Conservation (phyloP, 75 land plant species). For the Sequoia sempervirens region DNA sequence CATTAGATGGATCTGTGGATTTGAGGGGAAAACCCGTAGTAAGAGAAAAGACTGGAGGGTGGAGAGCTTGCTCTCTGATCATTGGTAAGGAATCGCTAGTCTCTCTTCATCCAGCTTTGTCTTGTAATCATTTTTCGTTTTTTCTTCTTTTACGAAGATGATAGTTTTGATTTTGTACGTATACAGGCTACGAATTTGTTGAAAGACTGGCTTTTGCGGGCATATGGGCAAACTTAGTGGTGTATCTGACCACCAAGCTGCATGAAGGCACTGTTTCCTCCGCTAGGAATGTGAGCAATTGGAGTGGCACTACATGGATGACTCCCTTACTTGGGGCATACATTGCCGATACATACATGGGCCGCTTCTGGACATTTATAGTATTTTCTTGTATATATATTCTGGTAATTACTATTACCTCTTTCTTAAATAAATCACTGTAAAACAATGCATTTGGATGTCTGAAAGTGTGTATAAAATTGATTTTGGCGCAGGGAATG, state of each 20-base stretch:
- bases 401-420: slow-evolving; percentile 3
- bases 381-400: slow-evolving; percentile 26
- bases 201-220: too few species aligned
- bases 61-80: background rate
- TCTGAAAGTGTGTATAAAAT: background rate
- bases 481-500: slow-evolving; percentile 15
- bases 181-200: too few species aligned
- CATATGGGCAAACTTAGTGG: too few species aligned
- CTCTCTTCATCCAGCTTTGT: background rate
- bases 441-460: background rate
- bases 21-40: too few species aligned
- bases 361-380: slow-evolving; percentile 12
- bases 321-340: too few species aligned
- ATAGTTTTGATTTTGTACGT: background rate
- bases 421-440: slow-evolving; percentile 11
- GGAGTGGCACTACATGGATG: slow-evolving; percentile 11
- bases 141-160: background rate
- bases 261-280: too few species aligned
- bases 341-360: too few species aligned
- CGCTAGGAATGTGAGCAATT: too few species aligned
- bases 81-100: background rate
- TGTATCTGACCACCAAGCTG: slow-evolving; percentile 49
- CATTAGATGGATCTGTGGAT: too few species aligned
- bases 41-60: too few species aligned
- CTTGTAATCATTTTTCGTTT: background rate